phyloP scores from a whole-genome alignment of 2,329 filamentous ascomycete species.

The Sporothrix inflata region DNA sequence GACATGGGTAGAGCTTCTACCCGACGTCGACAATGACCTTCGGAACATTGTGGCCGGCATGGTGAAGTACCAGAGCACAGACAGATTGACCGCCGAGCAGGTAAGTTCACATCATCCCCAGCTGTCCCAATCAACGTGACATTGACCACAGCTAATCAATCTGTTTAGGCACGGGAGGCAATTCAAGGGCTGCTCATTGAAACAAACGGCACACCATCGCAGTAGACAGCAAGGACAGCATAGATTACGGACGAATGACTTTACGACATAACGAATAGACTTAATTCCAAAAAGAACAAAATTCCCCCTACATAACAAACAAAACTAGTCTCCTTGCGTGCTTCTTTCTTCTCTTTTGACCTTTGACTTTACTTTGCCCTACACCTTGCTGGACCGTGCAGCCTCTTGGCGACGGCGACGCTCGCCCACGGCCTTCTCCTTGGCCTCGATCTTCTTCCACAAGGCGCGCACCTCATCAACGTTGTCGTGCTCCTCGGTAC shows the following conservation, averaged over 20 bases:
- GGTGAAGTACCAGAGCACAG: conserved; percentile 69
- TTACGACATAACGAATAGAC: neutral
- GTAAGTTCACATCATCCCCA: conserved; percentile 41
- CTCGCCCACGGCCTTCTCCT: conserved; percentile 4
- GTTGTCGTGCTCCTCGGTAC: conserved; percentile 32
- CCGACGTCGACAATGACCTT: conserved; percentile 59
- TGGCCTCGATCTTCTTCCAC: conserved; percentile 27
- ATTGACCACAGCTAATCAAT: neutral
- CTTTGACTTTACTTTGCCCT: neutral
- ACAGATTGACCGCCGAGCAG: conserved; percentile 68
- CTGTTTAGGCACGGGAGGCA: neutral
- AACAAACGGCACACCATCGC: neutral
- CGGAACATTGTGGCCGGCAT: conserved; percentile 68
- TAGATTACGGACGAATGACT: neutral
- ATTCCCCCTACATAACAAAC: neutral
- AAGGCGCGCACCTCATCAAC: conserved; percentile 29
- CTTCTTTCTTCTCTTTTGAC: neutral
- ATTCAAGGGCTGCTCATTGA: neutral
- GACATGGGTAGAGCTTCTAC: conserved; percentile 72
- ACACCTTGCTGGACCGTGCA: neutral
- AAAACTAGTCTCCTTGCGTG: neutral
- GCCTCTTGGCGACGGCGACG: neutral
- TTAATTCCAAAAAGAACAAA: neutral
- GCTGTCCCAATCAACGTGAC: too few species aligned
- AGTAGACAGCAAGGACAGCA: neutral